Evolutionary conservation across 164 flowering plant genomes (phyloP), one percentile per base, ranked within the genome.

Genomic region (Macadamia tetraphylla): DNA sequence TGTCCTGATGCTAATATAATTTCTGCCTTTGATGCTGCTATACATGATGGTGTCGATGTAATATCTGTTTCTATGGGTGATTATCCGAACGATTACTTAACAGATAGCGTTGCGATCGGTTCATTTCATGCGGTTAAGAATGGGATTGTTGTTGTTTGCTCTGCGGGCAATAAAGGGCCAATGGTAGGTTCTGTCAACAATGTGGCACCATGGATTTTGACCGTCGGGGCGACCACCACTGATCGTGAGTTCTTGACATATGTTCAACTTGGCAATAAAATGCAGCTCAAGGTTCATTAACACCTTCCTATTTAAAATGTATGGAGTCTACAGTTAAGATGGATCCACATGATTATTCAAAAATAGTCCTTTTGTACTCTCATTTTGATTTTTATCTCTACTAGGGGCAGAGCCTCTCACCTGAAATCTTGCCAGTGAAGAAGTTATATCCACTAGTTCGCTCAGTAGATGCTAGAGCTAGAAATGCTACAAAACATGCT

Each of bases 341-440:
- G 6, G 48, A 5, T 9, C 6, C 9, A 43, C 9, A 9, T 6
- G 9, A 43, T 5, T 43, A 9, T 43, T 43, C 48, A 43, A 5
- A 43, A 43, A 6, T 9, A 43, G 6, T 43, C 48, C 6, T 43
- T 43, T 43, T 6, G 9, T 6, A 5, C 48, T 43, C 7, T 43
- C 48, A 43, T 43, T 5, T 43, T 43, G 0, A 5, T 43, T 0
- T 9, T 43, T 5, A 43, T 23, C 14, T 11, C 11, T 14, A 14
- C 53, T 62, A 84, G 85, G 85, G 85, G 14, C 63, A 75, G 48
- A 79, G 83, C 67, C 76, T 81, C 63, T 80, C 85, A 29, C 3
- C 71, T 0, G 48, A 44, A 17, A 29, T 46, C 13, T 71, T 80
- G 60, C 79, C 81, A 10, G 31, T 23, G 14, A 49, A 64, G 9